Percentiles rank a stretch among this genome's conserved stretches.
These are phyloP conservation scores for Acanthamoeba culbertsoni DNA, from an alignment of 208 protist genomes.

Conservation along the genomic window DNA sequence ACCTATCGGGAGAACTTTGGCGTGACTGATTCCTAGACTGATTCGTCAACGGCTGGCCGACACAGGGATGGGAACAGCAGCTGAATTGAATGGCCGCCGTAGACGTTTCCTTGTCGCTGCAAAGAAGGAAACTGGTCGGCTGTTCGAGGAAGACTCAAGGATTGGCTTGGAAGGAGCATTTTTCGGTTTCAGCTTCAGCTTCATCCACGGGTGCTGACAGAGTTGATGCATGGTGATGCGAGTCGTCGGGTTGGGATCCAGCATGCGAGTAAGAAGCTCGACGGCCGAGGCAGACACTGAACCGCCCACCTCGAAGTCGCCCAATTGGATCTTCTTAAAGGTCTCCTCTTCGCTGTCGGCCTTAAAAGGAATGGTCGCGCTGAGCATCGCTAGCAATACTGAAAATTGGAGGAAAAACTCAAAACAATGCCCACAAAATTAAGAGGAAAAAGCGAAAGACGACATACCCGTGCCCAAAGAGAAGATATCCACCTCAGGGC, in stretches of 20 bases:
- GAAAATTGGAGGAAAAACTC: background rate
- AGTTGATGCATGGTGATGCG: conserved; percentile 32
- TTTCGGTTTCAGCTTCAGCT: background rate
- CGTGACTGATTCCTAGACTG: background rate
- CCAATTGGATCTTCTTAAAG: conserved; percentile 28
- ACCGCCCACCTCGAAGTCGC: conserved; percentile 1
- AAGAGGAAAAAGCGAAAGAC: background rate
- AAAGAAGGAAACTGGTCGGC: conserved; percentile 13
- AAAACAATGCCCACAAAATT: background rate
- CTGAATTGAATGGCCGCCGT: background rate
- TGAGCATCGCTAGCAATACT: background rate
- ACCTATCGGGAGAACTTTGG: background rate
- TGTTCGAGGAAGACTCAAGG: background rate
- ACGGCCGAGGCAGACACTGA: background rate
- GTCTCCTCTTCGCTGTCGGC: conserved; percentile 39
- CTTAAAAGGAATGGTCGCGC: conserved; percentile 30
- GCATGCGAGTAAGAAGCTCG: background rate
- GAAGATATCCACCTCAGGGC: conserved; percentile 25
- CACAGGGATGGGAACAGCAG: background rate
- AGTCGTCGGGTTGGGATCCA: conserved; percentile 41
- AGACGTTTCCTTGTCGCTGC: conserved; percentile 1
- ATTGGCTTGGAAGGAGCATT: background rate
- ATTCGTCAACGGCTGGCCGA: background rate
- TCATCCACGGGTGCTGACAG: conserved; percentile 43
- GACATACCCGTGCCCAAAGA: background rate